Percentiles rank a stretch among this genome's conserved stretches.
phyloP scores from a whole-genome alignment of 2,329 filamentous ascomycete genomes.

The Periconia macrospinosa region DNA sequence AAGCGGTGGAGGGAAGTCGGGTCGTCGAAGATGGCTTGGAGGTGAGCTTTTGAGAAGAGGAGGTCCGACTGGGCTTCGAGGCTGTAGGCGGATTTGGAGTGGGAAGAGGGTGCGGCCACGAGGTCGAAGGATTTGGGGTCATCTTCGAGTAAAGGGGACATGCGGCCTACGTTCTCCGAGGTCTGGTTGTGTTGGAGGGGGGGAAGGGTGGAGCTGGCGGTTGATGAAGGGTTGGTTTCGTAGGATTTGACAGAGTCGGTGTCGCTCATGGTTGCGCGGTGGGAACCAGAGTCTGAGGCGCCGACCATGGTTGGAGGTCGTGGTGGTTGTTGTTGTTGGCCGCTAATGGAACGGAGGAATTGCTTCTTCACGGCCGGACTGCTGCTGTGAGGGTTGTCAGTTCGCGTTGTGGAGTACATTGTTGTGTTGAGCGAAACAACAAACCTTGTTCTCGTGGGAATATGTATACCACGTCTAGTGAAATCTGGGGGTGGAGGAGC shows the following conservation, averaged over 20 bases:
- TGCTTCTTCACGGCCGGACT: conserved; percentile 18
- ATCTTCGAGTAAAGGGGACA: conserved; percentile 55
- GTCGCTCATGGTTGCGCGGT: conserved; percentile 23
- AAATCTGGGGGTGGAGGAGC: conserved; percentile 39
- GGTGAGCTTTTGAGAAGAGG: conserved; percentile 67
- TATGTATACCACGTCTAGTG: conserved; percentile 39
- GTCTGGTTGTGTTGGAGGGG: conserved; percentile 49
- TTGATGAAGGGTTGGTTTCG: conserved; percentile 37
- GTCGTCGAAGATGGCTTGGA: conserved; percentile 66
- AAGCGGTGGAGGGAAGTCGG: conserved; percentile 66
- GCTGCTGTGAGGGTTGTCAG: conserved; percentile 13
- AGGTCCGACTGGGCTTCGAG: conserved; percentile 67
- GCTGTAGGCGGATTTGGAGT: conserved; percentile 49
- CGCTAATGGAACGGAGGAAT: conserved; percentile 18
- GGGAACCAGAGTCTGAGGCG: conserved; percentile 17
- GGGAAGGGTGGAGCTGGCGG: conserved; percentile 36
- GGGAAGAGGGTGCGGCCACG: conserved; percentile 42
- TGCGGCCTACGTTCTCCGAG: conserved; percentile 45
- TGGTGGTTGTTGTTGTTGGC: background rate
- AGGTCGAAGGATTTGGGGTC: conserved; percentile 59
- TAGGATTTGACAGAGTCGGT: conserved; percentile 40
- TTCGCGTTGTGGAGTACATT: background rate
- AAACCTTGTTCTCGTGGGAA: conserved; percentile 42
- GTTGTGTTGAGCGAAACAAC: background rate
- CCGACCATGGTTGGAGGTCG: conserved; percentile 12